Conservation (phyloP, 495 filamentous ascomycete genomes). For the Penicillium daleae region DNA sequence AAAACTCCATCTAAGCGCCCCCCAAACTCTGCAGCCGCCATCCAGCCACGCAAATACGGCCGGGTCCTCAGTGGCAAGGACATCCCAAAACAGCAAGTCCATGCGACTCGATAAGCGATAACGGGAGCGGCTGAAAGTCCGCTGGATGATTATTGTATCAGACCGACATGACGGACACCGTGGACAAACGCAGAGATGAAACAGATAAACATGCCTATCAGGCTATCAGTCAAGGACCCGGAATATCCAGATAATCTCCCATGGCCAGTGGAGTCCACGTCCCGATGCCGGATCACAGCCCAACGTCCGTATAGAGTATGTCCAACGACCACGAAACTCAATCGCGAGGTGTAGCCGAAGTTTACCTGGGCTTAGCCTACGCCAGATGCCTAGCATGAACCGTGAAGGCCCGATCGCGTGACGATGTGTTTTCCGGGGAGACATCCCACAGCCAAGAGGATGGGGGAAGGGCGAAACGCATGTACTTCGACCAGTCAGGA, state of each 20-base stretch:
- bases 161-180: not conserved
- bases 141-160: conserved; percentile 7
- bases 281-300: conserved; percentile 12
- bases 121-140: conserved; percentile 16
- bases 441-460: not conserved
- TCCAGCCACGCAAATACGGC: conserved; percentile 3
- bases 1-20: not conserved
- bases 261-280: not conserved
- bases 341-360: not conserved
- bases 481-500: conserved; percentile 6
- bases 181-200: not conserved
- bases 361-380: not conserved
- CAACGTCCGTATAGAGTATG: not conserved
- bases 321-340: not conserved
- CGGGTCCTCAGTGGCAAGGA: conserved; percentile 23
- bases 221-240: too few relatives aligned
- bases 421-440: conserved; percentile 8
- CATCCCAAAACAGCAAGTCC: conserved; percentile 27
- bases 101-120: conserved; percentile 26
- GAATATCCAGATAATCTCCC: not conserved
- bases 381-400: not conserved
- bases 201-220: not conserved
- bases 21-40: conserved; percentile 7
- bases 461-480: conserved; percentile 17
- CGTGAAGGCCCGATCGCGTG: not conserved